Evolutionary conservation across 2,329 filamentous ascomycete genomes (phyloP), one percentile per base, ranked within the genome.

Genomic region (Claviceps paspali): DNA sequence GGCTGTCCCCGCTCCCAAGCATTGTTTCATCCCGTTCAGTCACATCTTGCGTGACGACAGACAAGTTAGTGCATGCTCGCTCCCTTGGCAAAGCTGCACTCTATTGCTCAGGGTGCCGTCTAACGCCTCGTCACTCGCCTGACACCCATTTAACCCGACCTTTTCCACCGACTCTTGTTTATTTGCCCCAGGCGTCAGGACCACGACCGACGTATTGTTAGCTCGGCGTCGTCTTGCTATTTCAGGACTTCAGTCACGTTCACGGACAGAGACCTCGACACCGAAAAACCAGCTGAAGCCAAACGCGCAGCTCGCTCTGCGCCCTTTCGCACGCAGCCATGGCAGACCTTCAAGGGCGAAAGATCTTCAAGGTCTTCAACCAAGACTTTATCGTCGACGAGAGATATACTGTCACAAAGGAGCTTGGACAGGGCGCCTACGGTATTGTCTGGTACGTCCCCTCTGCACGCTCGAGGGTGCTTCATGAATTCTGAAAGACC

Each of bases 291-390:
- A 15, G 19, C 19, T 26, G 19, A 22, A 17, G n/a, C n/a, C 17
- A 22, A 23, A 35, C 24, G 26, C 24, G 31, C 31, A 35, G 28
- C 17, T 18, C 15, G 32, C n/a, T 17, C 27, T 23, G 34, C 18
- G 27, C 28, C 12, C 23, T 17, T 21, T 29, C 29, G 29, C 29
- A 35, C 30, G 34, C 37, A 48, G 50, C 41, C 49, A 62, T 63
- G 61, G 49, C 53, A 40, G 60, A 63, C 41, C 55, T 63, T 31
- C 53, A 63, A 47, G 58, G 61, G 55, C 80, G 86, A 63, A 95
- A 94, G 73, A 76, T 88, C 62, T 95, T 94, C 73, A 94, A 93
- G 78, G 87, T 98, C 60, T 98, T 98, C 67, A 95, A 95, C 70
- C 91, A 98, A 58, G 91, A 98, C 67, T 98, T 98, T 58, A 79